Base-by-base conservation (phyloP, 306 rosid genomes). In the Dalbergia oliveri region DNA sequence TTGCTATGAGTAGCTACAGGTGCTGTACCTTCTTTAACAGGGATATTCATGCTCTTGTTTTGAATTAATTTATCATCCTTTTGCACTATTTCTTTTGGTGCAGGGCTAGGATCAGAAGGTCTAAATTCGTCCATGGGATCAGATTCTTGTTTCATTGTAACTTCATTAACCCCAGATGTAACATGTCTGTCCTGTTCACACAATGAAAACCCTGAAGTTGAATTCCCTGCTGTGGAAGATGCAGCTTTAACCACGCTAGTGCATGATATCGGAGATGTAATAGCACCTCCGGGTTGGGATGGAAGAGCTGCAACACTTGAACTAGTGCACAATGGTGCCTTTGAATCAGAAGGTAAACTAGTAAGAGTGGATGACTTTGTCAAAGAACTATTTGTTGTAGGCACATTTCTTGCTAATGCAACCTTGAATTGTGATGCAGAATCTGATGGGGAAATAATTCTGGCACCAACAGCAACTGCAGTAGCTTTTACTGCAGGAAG, bases 401-500 rank as follows among this genome's bases (percentile, higher is more conserved):
- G 88, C 59, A 77, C 86, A 43, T 80, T 86, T 84, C 81, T 89
- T 33, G 84, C 89, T 72, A 83, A 91, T 76, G 86, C 83, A 74
- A 90, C 86, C 90, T 87, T 91, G 21, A 73, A 49, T 75, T 83
- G 80, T 56, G 93, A 89, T 43, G 73, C 85, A 69, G 86, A 82
- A 75, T 88, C 93, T 10, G 91, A 86, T 6, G 85, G 83, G 21
- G 91, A 85, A 81, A 85, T 93, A 54, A 89, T 86, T 47, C 86
- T 91, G 21, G 95, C 92, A 34, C 92, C 94, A 77, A 86, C 89
- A 67, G 93, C 91, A 60, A 90, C 88, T 0, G 92, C 86, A 54
- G 88, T 68, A 53, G 89, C 91, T 84, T 91, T 87, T 53, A 91
- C 66, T 34, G 69, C 78, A 75, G 82, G 76, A 72, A 84, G 86